Evolutionary conservation across 129 eudicot species (phyloP), one percentile per base, ranked within the genome.

Genomic region (Artemisia argyi): DNA sequence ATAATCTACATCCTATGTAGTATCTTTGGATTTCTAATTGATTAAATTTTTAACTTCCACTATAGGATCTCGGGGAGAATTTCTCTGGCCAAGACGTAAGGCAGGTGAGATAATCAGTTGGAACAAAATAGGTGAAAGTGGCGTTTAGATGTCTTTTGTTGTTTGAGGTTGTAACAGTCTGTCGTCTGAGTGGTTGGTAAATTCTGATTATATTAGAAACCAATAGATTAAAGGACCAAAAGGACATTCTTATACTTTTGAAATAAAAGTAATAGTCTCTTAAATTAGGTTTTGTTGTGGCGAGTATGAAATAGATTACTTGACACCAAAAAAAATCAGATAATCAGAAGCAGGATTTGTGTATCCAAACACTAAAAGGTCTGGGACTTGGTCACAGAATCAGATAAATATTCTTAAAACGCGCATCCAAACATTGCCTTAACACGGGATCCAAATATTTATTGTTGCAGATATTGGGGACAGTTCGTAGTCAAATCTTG

Each of bases 31-130:
- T n/a, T 15, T 16, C 0, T 63, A 13, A 10, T 35, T 77, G 7
- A 44, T 63, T 49, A 17, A 73, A 48, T 3, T 22, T 58, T 22
- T 35, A 18, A 76, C 26, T 73, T 77, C 1, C 57, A 63, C 55
- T 19, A 47, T 73, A 92, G 94, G 91, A 84, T 55, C 76, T 69
- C 8, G 78, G 61, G 60, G 91, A 68, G 17, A 74, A 84, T 71
- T 70, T 80, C 61, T 74, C 66, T 12, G 83, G 70, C 26, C 86
- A 80, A 61, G 96, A 89, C 32, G 96, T 83, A 26, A 79, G 94
- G 75, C 80, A 89, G 94, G 96, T 86, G 77, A 65, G 68, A 58
- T 20, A 24, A 52, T 52, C 57, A 52, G 5, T 7, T 52, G 7
- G n/a, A 52, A 52, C 57, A 52, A 52, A 39, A 52, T 52, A 0